Percentiles rank a stretch among this genome's conserved stretches.
These are phyloP conservation scores for Hypoxylon intermedium DNA, from an alignment of 495 filamentous ascomycete genomes.

Conservation along the genomic window DNA sequence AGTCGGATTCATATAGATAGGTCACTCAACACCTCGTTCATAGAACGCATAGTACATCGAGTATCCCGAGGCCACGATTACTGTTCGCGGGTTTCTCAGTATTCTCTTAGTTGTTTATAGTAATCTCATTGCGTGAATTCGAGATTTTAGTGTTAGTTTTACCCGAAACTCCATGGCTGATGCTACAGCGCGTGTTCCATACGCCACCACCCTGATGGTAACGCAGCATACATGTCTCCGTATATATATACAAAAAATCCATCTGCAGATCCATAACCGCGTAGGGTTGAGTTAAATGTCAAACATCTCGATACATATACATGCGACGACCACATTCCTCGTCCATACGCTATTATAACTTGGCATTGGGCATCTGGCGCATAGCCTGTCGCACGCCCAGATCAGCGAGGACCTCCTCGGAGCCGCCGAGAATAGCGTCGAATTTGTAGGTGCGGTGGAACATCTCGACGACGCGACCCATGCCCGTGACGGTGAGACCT, in stretches of 20 bases:
- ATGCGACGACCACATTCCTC: background rate
- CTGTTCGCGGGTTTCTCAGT: background rate
- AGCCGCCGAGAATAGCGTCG: slow-evolving; percentile 84
- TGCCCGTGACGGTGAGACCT: slow-evolving; percentile 80
- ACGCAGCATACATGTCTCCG: background rate
- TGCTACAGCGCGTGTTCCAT: slow-evolving; percentile 6
- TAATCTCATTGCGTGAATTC: slow-evolving; percentile 2
- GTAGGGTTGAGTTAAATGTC: too few species aligned
- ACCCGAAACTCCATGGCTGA: slow-evolving; percentile 19
- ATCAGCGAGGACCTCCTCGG: slow-evolving; percentile 85
- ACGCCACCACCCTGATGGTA: background rate
- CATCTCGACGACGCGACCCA: slow-evolving; percentile 81
- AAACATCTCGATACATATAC: too few species aligned
- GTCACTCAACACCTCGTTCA: slow-evolving; percentile 19
- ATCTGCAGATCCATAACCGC: too few species aligned
- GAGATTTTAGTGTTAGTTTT: slow-evolving; percentile 4
- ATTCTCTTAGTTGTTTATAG: background rate
- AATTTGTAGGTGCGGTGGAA: slow-evolving; percentile 89
- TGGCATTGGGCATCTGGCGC: slow-evolving; percentile 82
- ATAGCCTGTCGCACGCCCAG: slow-evolving; percentile 83
- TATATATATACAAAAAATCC: slow-evolving; percentile 3
- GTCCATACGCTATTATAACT: slow-evolving; percentile 60
- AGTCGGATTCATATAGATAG: slow-evolving; percentile 12
- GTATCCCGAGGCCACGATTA: slow-evolving; percentile 25
- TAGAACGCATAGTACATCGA: slow-evolving; percentile 24